Evolutionary conservation across 2,329 filamentous ascomycete species (phyloP).

Genomic region (Hysterium pulicare): DNA sequence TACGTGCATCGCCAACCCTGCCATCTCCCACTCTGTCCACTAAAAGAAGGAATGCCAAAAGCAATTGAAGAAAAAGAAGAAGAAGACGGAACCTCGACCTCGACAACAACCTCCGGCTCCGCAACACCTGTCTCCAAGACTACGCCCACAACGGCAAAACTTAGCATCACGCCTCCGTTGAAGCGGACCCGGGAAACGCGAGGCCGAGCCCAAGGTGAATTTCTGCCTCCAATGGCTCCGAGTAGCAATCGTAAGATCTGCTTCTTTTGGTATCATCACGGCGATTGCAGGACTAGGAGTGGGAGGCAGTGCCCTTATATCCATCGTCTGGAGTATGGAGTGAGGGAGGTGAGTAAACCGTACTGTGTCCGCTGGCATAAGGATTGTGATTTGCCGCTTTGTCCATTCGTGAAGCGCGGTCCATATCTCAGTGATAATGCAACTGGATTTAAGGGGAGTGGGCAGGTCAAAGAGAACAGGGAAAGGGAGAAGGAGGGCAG

Average conservation of each 20-base stretch:
- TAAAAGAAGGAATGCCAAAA: not conserved
- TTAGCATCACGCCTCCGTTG: too few species aligned
- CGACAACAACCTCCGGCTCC: too few species aligned
- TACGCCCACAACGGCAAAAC: not conserved
- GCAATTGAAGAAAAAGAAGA: not conserved
- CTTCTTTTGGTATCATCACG: conserved; percentile 24
- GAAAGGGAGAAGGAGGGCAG: conserved; percentile 3
- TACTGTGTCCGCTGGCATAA: conserved; percentile 7
- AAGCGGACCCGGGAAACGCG: too few species aligned
- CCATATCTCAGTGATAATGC: not conserved
- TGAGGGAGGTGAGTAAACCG: conserved; percentile 13
- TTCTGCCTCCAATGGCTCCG: too few species aligned
- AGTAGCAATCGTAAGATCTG: conserved; percentile 10
- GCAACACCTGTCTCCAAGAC: too few species aligned
- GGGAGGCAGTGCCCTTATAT: conserved; percentile 15
- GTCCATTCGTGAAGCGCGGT: conserved; percentile 11
- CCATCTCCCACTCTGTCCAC: not conserved
- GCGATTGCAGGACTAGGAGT: conserved; percentile 16
- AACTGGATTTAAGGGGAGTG: not conserved
- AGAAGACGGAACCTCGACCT: too few species aligned
- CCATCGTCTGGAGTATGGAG: conserved; percentile 8
- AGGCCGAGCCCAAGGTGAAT: too few species aligned
- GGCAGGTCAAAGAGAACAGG: conserved; percentile 3
- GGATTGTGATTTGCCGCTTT: conserved; percentile 13
- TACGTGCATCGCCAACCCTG: not conserved